Percentiles rank a stretch among this genome's conserved stretches.
phyloP scores from a whole-genome alignment of 768 basidiomycete genomes.

The Terana coerulea region DNA sequence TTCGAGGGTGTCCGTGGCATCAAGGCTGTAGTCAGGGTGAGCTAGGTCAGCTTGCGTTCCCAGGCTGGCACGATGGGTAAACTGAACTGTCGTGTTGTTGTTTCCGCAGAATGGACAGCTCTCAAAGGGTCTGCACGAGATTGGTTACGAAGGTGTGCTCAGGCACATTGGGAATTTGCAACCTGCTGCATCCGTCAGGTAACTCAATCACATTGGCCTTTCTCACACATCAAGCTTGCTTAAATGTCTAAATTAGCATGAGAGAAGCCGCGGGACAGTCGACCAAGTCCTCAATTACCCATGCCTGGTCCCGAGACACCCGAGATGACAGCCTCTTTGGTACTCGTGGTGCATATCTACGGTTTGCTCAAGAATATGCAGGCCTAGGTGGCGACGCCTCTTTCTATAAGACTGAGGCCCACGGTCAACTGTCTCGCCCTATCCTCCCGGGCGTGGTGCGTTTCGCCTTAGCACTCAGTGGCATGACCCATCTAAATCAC shows the following conservation, averaged over 20 bases:
- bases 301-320: constrained; percentile 72
- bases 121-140: constrained; percentile 56
- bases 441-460: constrained; percentile 58
- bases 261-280: constrained; percentile 79
- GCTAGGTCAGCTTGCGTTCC: constrained; percentile 45
- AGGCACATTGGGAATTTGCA: constrained; percentile 70
- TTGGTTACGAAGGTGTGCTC: constrained; percentile 80
- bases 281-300: constrained; percentile 79
- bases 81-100: constrained; percentile 17
- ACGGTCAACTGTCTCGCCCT: constrained; percentile 58
- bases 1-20: constrained; percentile 61
- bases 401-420: constrained; percentile 71
- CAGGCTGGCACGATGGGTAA: constrained; percentile 7
- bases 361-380: constrained; percentile 65
- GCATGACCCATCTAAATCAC: constrained; percentile 1
- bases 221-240: constrained; percentile 76
- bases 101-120: constrained; percentile 19
- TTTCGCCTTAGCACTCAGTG: constrained; percentile 13
- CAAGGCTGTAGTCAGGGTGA: constrained; percentile 71
- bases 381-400: constrained; percentile 79
- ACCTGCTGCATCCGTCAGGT: constrained; percentile 83
- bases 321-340: constrained; percentile 67
- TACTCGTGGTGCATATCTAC: constrained; percentile 58
- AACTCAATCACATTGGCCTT: constrained; percentile 53
- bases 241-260: constrained; percentile 69